Percentiles rank a stretch among this genome's conserved stretches.
Conservation (phyloP, 1,284 basidiomycete genomes). For the Naganishia cerealis region DNA sequence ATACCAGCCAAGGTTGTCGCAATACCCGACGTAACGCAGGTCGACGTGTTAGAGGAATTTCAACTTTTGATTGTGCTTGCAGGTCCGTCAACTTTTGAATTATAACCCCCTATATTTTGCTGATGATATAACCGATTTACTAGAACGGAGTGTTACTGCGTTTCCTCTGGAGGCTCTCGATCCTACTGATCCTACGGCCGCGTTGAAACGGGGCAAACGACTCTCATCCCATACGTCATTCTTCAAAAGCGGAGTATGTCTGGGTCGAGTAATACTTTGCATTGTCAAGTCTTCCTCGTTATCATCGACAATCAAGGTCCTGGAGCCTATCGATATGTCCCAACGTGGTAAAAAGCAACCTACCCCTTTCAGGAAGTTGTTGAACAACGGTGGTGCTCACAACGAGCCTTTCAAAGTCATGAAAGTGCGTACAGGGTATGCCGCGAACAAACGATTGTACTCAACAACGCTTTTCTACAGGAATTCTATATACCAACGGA, state of each 20-base stretch:
- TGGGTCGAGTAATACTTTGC: constrained; percentile 92
- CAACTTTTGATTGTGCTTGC: constrained; percentile 92
- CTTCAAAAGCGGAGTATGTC: constrained; percentile 93
- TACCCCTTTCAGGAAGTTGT: constrained; percentile 75
- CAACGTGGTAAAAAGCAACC: constrained; percentile 84
- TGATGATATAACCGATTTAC: constrained; percentile 17
- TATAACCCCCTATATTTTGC: constrained; percentile 1
- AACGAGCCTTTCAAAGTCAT: constrained; percentile 93
- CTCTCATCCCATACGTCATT: constrained; percentile 96
- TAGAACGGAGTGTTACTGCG: constrained; percentile 90
- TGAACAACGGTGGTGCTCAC: constrained; percentile 69
- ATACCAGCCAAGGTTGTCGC: constrained; percentile 89
- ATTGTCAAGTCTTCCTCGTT: constrained; percentile 93
- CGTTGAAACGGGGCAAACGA: constrained; percentile 87
- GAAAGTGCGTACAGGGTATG: constrained; percentile 63
- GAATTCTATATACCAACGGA: constrained; percentile 99
- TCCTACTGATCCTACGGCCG: constrained; percentile 82
- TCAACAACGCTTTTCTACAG: constrained; percentile 54
- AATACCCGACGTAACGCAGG: constrained; percentile 84
- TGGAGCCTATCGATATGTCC: constrained; percentile 93
- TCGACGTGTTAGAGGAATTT: constrained; percentile 95
- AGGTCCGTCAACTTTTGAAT: constrained; percentile 57
- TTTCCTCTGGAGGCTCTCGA: constrained; percentile 94
- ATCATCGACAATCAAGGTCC: constrained; percentile 94
- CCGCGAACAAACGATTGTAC: background rate